Percentiles rank a stretch among this genome's conserved stretches.
These are phyloP conservation scores for Coix lacrymajobi DNA, from an alignment of 176 grass and related monocot species.

Conservation along the genomic window DNA sequence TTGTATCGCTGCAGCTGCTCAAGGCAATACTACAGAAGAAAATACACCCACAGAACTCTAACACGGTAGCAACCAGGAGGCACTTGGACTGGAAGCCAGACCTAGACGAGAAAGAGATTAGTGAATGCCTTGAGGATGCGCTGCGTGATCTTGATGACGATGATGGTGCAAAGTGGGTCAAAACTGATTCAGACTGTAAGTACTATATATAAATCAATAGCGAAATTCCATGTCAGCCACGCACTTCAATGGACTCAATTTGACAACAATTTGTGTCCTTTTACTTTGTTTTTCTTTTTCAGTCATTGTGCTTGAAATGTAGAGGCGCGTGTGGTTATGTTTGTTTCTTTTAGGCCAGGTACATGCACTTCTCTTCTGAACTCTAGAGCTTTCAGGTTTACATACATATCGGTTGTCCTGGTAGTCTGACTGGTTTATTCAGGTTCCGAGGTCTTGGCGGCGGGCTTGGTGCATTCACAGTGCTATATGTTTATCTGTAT, in stretches of 20 bases:
- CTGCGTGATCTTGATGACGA: constrained; percentile 41
- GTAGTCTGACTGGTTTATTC: constrained; percentile 5
- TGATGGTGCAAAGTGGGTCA: constrained; percentile 72
- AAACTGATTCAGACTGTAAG: constrained; percentile 97
- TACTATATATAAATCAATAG: not conserved
- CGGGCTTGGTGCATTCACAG: not conserved
- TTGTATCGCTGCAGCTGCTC: constrained; percentile 44
- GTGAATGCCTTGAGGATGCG: constrained; percentile 27
- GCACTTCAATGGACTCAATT: not conserved
- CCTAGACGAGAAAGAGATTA: constrained; percentile 37
- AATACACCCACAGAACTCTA: constrained; percentile 62
- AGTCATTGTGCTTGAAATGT: constrained; percentile 91
- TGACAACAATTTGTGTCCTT: constrained; percentile 1
- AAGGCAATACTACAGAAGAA: constrained; percentile 82
- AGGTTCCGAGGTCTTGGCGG: constrained; percentile 37
- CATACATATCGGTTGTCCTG: not conserved
- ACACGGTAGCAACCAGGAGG: constrained; percentile 25
- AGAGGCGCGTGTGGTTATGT: constrained; percentile 27
- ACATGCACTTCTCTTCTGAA: not conserved
- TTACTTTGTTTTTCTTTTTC: constrained; percentile 21
- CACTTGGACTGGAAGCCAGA: constrained; percentile 46
- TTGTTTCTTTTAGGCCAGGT: constrained; percentile 37
- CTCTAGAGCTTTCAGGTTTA: not conserved
- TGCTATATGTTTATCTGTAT: not conserved
- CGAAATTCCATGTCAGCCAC: not conserved